phyloP scores from a whole-genome alignment of 495 filamentous ascomycete genomes.

The Xylaria telfairii region DNA sequence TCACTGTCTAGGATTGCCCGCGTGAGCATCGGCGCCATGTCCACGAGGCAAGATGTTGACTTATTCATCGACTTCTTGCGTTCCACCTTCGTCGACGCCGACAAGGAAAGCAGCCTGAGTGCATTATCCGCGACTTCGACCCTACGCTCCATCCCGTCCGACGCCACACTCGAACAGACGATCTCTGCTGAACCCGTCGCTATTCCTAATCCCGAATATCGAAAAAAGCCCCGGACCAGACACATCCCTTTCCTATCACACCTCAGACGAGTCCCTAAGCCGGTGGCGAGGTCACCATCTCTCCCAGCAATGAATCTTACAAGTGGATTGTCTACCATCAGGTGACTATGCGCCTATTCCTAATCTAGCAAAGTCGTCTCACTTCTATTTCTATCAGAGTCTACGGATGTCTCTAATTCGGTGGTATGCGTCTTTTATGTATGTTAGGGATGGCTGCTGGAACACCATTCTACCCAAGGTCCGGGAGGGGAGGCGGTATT shows the following conservation, averaged over 20 bases:
- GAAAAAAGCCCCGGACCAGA: slow-evolving; percentile 18
- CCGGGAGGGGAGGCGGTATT: slow-evolving; percentile 12
- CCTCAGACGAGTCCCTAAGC: slow-evolving; percentile 16
- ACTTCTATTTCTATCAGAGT: neutral
- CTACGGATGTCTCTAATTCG: neutral
- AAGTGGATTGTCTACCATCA: slow-evolving; percentile 7
- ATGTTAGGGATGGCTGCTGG: slow-evolving; percentile 8
- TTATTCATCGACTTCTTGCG: slow-evolving; percentile 62
- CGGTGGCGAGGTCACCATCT: slow-evolving; percentile 10
- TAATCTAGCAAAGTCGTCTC: neutral
- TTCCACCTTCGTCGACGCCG: slow-evolving; percentile 52
- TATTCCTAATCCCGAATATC: slow-evolving; percentile 10
- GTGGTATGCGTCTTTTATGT: slow-evolving; percentile 14
- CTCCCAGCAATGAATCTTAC: slow-evolving; percentile 8
- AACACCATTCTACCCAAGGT: neutral
- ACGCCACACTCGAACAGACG: slow-evolving; percentile 25
- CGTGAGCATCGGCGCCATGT: slow-evolving; percentile 76
- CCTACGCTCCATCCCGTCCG: slow-evolving; percentile 23
- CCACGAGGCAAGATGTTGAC: slow-evolving; percentile 65
- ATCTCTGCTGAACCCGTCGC: slow-evolving; percentile 31
- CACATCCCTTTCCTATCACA: slow-evolving; percentile 22
- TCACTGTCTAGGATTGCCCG: slow-evolving; percentile 60
- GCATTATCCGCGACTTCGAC: slow-evolving; percentile 23
- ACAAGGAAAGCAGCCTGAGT: slow-evolving; percentile 23
- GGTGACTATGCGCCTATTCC: neutral